Conservation (phyloP, 2,329 filamentous ascomycete genomes). For the Phialophora verrucosa region DNA sequence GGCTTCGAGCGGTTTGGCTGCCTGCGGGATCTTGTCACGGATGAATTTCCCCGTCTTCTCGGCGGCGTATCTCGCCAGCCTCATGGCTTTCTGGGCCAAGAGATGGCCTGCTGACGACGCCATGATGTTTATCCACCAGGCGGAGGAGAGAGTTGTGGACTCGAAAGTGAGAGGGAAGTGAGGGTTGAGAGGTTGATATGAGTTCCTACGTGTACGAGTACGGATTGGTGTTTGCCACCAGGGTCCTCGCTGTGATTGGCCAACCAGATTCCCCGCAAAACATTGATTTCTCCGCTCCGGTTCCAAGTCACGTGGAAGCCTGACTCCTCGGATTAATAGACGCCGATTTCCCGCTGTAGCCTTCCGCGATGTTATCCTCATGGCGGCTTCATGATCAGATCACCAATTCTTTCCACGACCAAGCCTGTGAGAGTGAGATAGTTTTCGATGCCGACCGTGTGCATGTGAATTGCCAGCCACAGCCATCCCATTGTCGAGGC, state of each 20-base stretch:
- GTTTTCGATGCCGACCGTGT: too few relatives aligned
- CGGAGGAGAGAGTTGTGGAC: slow-evolving; percentile 15
- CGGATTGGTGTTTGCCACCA: slow-evolving; percentile 13
- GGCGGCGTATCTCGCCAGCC: slow-evolving; percentile 54
- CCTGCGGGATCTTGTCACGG: slow-evolving; percentile 51
- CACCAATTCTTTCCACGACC: too few relatives aligned
- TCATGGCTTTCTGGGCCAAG: slow-evolving; percentile 57
- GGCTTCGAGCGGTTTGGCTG: slow-evolving; percentile 38
- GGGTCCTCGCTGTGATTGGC: slow-evolving; percentile 5
- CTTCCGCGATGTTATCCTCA: too few relatives aligned
- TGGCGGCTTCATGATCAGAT: too few relatives aligned
- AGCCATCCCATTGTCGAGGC: too few relatives aligned
- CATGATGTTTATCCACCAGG: slow-evolving; percentile 47
- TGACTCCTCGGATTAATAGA: background rate
- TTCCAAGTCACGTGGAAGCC: background rate
- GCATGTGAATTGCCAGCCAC: too few relatives aligned
- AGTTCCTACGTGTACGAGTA: background rate
- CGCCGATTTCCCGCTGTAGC: too few relatives aligned
- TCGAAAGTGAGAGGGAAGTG: slow-evolving; percentile 5
- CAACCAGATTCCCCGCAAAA: background rate
- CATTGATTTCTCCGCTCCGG: slow-evolving; percentile 5
- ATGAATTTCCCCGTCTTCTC: slow-evolving; percentile 54
- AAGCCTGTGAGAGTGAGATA: too few relatives aligned
- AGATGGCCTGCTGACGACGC: slow-evolving; percentile 56
- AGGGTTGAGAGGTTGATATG: slow-evolving; percentile 10